Percentiles rank a stretch among this genome's conserved stretches.
Evolutionary conservation across 108 stramenopile genomes (phyloP).

Genomic region (Chaetoceros muelleri): DNA sequence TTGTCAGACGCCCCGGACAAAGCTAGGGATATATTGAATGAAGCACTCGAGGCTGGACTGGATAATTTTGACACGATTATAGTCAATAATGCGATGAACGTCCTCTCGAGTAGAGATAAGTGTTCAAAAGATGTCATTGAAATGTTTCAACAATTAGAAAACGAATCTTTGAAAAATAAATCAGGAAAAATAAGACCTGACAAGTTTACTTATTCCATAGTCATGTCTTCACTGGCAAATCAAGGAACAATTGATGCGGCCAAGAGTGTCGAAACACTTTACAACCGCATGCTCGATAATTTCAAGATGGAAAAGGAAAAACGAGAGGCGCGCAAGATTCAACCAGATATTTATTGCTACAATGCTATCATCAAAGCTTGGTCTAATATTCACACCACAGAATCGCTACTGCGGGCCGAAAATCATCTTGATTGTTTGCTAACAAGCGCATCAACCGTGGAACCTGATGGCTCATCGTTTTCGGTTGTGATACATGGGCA

Average conservation of each 20-base stretch:
- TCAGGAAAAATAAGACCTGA: background rate
- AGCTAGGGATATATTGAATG: background rate
- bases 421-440: background rate
- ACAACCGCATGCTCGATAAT: background rate
- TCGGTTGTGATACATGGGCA: background rate
- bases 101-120: too few relatives aligned
- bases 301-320: background rate
- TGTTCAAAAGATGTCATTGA: background rate
- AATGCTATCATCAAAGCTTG: background rate
- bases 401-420: background rate
- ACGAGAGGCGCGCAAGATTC: background rate
- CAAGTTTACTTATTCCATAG: background rate
- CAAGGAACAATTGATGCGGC: background rate
- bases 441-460: background rate
- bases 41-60: background rate
- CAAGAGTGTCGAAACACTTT: background rate
- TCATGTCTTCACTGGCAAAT: background rate
- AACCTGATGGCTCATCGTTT: background rate
- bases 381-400: background rate
- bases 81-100: background rate
- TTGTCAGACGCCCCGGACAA: background rate
- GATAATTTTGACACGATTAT: background rate
- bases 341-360: background rate
- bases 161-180: background rate
- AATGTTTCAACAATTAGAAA: background rate